Evolutionary conservation across 805 yeast species (phyloP).

Genomic region (Ogataea ganodermae): DNA sequence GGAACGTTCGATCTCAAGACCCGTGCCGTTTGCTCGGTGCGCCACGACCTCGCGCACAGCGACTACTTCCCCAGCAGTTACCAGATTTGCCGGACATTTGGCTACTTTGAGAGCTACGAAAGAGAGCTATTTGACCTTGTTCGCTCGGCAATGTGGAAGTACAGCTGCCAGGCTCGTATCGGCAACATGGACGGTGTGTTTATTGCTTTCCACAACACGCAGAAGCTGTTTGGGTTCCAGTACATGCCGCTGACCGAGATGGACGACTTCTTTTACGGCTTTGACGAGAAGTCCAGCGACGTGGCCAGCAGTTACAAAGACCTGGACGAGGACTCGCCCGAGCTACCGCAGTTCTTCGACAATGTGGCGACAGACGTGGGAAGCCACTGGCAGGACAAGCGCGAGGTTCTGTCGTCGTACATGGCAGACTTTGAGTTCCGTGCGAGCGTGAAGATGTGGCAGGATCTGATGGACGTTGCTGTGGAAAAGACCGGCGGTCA

Average conservation of each 20-base stretch:
- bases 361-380: conserved; percentile 30
- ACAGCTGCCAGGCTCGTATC: conserved; percentile 86
- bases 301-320: not conserved
- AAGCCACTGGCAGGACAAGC: conserved; percentile 32
- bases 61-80: conserved; percentile 63
- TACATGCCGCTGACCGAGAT: conserved; percentile 75
- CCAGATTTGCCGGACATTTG: conserved; percentile 60
- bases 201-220: conserved; percentile 85
- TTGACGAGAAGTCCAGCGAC: conserved; percentile 10
- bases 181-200: conserved; percentile 98
- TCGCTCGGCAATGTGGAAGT: conserved; percentile 76
- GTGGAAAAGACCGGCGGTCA: conserved; percentile 32
- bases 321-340: conserved; percentile 13
- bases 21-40: conserved; percentile 83
- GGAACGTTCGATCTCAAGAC: conserved; percentile 93
- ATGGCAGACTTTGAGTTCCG: conserved; percentile 73
- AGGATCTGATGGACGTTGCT: conserved; percentile 44
- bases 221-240: conserved; percentile 84
- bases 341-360: conserved; percentile 2
- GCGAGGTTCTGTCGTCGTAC: conserved; percentile 42
- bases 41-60: conserved; percentile 68
- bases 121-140: conserved; percentile 77
- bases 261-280: conserved; percentile 61
- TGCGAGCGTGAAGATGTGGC: conserved; percentile 55
- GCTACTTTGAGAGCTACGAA: conserved; percentile 77